Conservation (phyloP, 2,329 filamentous ascomycete genomes). For the Penicillium nordicum region DNA sequence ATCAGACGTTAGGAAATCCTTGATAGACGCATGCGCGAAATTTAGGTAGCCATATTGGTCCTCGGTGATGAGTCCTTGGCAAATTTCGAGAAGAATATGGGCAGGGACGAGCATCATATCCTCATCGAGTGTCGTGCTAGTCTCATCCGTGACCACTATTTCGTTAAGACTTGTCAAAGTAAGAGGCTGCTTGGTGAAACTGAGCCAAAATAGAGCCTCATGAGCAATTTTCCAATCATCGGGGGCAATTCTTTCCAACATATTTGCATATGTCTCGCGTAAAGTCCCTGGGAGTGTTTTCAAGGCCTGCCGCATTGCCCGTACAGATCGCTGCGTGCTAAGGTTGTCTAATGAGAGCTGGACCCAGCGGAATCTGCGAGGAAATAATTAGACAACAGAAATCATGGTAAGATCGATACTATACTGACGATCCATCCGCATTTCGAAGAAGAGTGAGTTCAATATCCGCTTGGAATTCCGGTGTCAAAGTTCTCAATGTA, state of each 20-base stretch:
- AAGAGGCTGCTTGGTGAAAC: conserved; percentile 13
- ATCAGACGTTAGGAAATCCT: conserved; percentile 19
- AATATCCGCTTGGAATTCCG: conserved; percentile 15
- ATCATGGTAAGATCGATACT: not conserved
- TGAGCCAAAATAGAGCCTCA: conserved; percentile 19
- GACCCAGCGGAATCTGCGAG: conserved; percentile 20
- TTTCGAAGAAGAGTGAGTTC: conserved; percentile 4
- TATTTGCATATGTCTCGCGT: conserved; percentile 18
- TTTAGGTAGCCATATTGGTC: conserved; percentile 10
- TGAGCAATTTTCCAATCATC: conserved; percentile 13
- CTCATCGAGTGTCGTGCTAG: conserved; percentile 9
- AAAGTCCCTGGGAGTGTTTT: conserved; percentile 14
- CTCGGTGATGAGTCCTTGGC: conserved; percentile 19
- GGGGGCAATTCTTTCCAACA: conserved; percentile 11
- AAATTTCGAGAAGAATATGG: conserved; percentile 17
- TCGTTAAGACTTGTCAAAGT: conserved; percentile 15
- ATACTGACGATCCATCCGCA: conserved; percentile 21
- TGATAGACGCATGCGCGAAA: conserved; percentile 19
- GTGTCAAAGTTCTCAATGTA: conserved; percentile 2
- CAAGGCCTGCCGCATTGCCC: conserved; percentile 16
- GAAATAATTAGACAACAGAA: not conserved
- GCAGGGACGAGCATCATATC: conserved; percentile 22
- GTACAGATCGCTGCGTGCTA: conserved; percentile 15
- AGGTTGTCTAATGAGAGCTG: conserved; percentile 22
- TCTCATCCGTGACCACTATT: conserved; percentile 13